These are phyloP conservation scores for Sporisorium reilianum DNA, from an alignment of 1,284 basidiomycete species.

Conservation along the genomic window DNA sequence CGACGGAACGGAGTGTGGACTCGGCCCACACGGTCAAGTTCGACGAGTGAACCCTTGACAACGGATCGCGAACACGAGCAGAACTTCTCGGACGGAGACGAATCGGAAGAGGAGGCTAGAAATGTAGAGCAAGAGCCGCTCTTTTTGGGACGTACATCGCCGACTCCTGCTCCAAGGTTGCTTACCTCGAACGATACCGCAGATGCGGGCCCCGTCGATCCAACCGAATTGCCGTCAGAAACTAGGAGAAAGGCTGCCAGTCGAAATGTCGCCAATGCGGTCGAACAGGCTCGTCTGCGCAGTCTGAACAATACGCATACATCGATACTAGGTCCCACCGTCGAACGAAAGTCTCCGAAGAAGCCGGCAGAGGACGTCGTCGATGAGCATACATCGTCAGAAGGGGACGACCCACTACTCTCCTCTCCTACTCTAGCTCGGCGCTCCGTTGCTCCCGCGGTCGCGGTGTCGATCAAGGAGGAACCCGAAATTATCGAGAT, in stretches of 20 bases:
- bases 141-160: constrained; percentile 29
- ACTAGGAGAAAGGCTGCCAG: constrained; percentile 41
- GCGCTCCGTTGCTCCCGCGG: constrained; percentile 6
- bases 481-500: constrained; percentile 44
- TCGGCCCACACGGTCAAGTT: not conserved
- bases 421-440: constrained; percentile 22
- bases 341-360: not conserved
- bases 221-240: constrained; percentile 46
- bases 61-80: not conserved
- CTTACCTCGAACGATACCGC: not conserved
- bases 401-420: constrained; percentile 20
- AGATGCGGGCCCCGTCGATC: constrained; percentile 10
- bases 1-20: constrained; percentile 16
- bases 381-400: constrained; percentile 14
- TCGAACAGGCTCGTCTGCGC: constrained; percentile 36
- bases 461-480: constrained; percentile 10
- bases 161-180: constrained; percentile 19
- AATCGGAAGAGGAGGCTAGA: not conserved
- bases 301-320: constrained; percentile 19
- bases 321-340: too few relatives aligned
- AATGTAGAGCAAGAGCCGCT: constrained; percentile 12
- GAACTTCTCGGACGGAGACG: not conserved
- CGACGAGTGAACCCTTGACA: not conserved
- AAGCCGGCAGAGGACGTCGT: not conserved
- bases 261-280: constrained; percentile 31